phyloP scores from a whole-genome alignment of 2,329 filamentous ascomycete species.

The Fusarium coicis region DNA sequence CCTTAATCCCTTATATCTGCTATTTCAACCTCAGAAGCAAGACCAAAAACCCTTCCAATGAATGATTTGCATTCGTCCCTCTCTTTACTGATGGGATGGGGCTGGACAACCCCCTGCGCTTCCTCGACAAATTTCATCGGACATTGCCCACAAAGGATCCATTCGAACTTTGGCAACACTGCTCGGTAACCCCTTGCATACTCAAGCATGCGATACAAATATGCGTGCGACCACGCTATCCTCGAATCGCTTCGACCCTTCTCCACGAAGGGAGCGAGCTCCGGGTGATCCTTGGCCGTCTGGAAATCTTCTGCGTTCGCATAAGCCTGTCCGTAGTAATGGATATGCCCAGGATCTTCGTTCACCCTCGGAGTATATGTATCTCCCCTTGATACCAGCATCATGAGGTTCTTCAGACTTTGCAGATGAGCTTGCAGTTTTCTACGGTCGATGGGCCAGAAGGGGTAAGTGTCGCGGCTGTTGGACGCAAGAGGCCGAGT shows the following conservation, averaged over 20 bases:
- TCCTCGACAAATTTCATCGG: neutral
- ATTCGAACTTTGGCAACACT: constrained; percentile 18
- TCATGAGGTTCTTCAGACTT: neutral
- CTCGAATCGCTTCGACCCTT: too few species aligned
- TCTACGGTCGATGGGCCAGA: neutral
- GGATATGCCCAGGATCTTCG: neutral
- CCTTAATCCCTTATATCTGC: neutral
- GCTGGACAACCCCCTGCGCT: neutral
- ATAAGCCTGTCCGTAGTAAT: fast-evolving
- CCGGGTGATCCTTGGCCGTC: neutral
- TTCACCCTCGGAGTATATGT: neutral
- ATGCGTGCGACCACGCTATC: constrained; percentile 6
- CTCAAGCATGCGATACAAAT: constrained; percentile 30
- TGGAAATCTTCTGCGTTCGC: neutral
- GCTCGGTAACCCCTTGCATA: constrained; percentile 9
- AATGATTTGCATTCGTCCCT: neutral
- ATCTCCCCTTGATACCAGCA: neutral
- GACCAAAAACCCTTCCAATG: neutral
- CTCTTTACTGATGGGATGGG: fast-evolving
- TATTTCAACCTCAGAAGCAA: neutral
- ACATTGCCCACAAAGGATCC: constrained; percentile 18
- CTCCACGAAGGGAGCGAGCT: neutral
- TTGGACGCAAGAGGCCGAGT: neutral
- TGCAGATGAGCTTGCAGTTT: neutral
- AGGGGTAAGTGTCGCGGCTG: neutral